Percentiles rank a stretch among this genome's conserved stretches.
These are phyloP conservation scores for Fusarium sp. DNA, from an alignment of 2,329 filamentous ascomycete species.

Conservation along the genomic window DNA sequence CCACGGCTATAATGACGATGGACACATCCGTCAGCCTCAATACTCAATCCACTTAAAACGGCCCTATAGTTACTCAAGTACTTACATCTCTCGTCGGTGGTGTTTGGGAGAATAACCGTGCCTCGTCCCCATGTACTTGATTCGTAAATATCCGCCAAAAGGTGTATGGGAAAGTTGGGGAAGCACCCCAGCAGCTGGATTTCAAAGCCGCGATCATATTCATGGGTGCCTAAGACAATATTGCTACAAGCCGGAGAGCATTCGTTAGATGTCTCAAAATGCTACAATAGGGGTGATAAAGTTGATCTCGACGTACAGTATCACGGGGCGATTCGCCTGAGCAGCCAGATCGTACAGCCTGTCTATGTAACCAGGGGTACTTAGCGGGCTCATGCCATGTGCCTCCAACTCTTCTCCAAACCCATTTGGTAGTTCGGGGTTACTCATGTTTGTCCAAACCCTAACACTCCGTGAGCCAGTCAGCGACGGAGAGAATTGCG, in stretches of 20 bases:
- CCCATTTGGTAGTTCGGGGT: not conserved
- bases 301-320: not conserved
- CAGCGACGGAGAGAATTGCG: fast-evolving
- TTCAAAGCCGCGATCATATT: not conserved
- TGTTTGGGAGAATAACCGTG: not conserved
- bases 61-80: not conserved
- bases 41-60: fast-evolving
- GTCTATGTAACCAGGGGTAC: not conserved
- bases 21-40: not conserved
- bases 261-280: fast-evolving
- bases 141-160: fast-evolving
- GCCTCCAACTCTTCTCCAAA: not conserved
- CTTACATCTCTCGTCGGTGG: not conserved
- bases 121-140: not conserved
- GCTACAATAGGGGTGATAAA: fast-evolving
- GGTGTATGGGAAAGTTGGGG: not conserved
- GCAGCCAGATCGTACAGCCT: not conserved
- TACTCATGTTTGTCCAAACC: not conserved
- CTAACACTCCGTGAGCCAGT: fast-evolving
- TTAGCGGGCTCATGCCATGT: not conserved
- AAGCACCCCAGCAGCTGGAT: not conserved
- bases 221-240: fast-evolving
- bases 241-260: fast-evolving
- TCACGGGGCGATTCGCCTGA: not conserved
- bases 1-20: not conserved